Evolutionary conservation across 352 stramenopile species (phyloP).

Genomic region (Blastocystis sp.): DNA sequence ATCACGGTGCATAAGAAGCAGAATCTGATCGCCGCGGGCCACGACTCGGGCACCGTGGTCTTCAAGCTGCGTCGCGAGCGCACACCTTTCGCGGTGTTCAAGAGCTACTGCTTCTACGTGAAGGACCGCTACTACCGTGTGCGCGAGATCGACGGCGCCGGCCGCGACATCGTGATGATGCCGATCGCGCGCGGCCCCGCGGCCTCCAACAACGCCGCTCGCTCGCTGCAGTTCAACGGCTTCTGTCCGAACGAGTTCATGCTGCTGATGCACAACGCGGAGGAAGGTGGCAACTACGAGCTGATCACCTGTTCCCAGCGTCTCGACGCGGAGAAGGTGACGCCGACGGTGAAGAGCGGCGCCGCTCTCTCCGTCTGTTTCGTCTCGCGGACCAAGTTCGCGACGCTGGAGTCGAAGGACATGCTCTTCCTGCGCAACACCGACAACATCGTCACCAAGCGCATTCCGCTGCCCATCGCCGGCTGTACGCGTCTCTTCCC

Average conservation of each 20-base stretch:
- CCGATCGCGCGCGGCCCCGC: slow-evolving; percentile 48
- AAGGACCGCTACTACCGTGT: slow-evolving; percentile 71
- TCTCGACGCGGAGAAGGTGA: slow-evolving; percentile 67
- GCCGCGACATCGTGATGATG: slow-evolving; percentile 66
- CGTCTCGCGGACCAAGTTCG: slow-evolving; percentile 89
- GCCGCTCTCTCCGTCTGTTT: slow-evolving; percentile 87
- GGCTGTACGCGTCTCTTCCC: slow-evolving; percentile 73
- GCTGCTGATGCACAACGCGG: slow-evolving; percentile 83
- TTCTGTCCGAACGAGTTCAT: slow-evolving; percentile 84
- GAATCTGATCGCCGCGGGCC: slow-evolving; percentile 91
- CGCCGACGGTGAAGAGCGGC: slow-evolving; percentile 81
- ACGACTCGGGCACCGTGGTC: slow-evolving; percentile 99
- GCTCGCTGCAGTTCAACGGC: slow-evolving; percentile 85
- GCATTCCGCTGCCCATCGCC: slow-evolving; percentile 73
- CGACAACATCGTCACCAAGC: slow-evolving; percentile 75
- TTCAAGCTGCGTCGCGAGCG: slow-evolving; percentile 95
- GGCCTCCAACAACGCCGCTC: slow-evolving; percentile 79
- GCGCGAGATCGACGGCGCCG: slow-evolving; percentile 60
- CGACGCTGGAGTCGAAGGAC: slow-evolving; percentile 84
- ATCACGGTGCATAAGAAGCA: slow-evolving; percentile 82
- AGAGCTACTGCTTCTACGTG: slow-evolving; percentile 81
- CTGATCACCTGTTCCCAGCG: slow-evolving; percentile 81
- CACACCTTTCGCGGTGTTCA: slow-evolving; percentile 77
- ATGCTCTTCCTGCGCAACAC: slow-evolving; percentile 62
- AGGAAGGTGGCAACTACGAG: slow-evolving; percentile 91